Conservation (phyloP, 768 basidiomycete species). For the Leccinum subtestaceum region DNA sequence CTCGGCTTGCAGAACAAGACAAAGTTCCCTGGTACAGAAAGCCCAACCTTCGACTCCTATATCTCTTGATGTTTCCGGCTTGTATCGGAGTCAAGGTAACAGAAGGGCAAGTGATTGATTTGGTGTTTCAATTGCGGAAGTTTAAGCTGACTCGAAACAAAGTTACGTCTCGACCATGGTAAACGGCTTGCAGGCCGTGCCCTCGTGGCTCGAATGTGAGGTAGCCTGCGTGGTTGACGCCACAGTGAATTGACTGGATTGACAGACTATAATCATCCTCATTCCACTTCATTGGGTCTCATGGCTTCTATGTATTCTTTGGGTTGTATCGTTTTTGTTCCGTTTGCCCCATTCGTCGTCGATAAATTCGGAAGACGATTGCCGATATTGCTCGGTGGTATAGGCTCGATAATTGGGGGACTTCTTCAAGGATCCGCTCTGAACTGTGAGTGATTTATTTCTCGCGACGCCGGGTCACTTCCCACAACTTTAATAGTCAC, state of each 20-base stretch:
- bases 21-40: conserved; percentile 60
- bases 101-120: conserved; percentile 6
- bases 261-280: background rate
- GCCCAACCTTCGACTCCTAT: conserved; percentile 53
- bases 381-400: background rate
- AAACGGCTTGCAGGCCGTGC: background rate
- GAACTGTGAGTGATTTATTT: background rate
- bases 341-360: background rate
- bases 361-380: background rate
- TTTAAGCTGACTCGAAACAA: background rate
- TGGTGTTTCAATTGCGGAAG: background rate
- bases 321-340: background rate
- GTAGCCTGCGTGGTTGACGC: background rate
- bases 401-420: background rate
- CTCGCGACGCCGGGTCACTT: background rate
- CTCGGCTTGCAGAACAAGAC: conserved; percentile 38
- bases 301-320: background rate
- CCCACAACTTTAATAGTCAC: background rate
- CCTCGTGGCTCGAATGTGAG: background rate
- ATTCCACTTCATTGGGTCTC: background rate
- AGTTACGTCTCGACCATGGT: background rate
- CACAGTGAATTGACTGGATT: background rate
- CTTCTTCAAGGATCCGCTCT: background rate
- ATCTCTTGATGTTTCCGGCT: conserved; percentile 52
- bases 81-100: conserved; percentile 23